phyloP scores from a whole-genome alignment of 192 early-diverging fungal species.

The Obelidium mucronatum region DNA sequence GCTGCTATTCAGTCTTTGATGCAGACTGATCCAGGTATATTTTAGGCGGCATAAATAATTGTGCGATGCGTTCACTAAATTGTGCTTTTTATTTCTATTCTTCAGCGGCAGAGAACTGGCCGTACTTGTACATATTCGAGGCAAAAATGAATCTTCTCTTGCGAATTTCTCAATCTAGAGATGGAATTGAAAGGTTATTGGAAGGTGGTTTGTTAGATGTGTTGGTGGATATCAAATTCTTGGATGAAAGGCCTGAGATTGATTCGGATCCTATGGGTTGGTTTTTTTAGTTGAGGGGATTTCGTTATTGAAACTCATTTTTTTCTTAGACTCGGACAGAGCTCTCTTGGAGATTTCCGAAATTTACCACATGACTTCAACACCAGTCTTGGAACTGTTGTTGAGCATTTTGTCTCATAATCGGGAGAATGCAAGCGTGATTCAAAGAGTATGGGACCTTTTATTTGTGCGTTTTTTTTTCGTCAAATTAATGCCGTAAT shows the following conservation, averaged over 20 bases:
- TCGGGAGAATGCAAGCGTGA: slow-evolving; percentile 17
- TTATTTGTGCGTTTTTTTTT: slow-evolving; percentile 37
- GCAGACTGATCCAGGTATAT: slow-evolving; percentile 39
- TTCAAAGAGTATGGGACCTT: slow-evolving; percentile 20
- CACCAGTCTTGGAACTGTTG: slow-evolving; percentile 69
- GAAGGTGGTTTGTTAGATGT: slow-evolving; percentile 82
- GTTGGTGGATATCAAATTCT: slow-evolving; percentile 73
- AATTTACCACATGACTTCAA: slow-evolving; percentile 69
- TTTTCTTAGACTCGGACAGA: slow-evolving; percentile 8
- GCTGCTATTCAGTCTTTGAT: slow-evolving; percentile 42
- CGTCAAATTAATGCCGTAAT: slow-evolving; percentile 27
- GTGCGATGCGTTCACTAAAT: not conserved
- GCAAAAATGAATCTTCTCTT: slow-evolving; percentile 83
- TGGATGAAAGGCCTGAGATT: slow-evolving; percentile 71
- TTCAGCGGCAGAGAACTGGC: slow-evolving; percentile 29
- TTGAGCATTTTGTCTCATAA: slow-evolving; percentile 52
- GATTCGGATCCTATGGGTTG: slow-evolving; percentile 47
- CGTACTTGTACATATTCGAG: slow-evolving; percentile 77
- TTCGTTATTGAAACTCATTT: not conserved
- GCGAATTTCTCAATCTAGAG: slow-evolving; percentile 73
- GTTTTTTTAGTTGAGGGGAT: not conserved
- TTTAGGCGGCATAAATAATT: not conserved
- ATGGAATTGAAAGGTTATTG: slow-evolving; percentile 80
- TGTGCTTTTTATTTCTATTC: slow-evolving; percentile 6
- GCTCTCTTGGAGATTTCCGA: slow-evolving; percentile 40